These are phyloP conservation scores for Amauroascus niger DNA, from an alignment of 2,329 filamentous ascomycete species.

Conservation along the genomic window DNA sequence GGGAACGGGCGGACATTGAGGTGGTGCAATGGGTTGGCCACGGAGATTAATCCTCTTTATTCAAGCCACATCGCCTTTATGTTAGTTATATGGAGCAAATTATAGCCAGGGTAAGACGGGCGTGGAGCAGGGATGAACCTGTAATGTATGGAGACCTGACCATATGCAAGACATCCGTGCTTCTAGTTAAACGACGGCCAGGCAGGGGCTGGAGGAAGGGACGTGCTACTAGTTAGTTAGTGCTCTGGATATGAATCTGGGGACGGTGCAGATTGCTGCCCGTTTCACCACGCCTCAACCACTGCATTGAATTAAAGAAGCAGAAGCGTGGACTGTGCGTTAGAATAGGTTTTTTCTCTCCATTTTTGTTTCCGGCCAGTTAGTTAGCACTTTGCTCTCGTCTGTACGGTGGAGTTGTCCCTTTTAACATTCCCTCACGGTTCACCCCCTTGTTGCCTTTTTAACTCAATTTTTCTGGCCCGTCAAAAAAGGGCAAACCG, in stretches of 20 bases:
- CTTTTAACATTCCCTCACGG: too few relatives aligned
- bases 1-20: not conserved
- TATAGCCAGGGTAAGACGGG: not conserved
- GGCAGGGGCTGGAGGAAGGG: not conserved
- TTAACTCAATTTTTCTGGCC: too few relatives aligned
- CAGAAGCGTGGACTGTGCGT: not conserved
- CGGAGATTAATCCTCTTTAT: constrained; percentile 8
- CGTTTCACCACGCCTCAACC: too few relatives aligned
- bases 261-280: too few relatives aligned
- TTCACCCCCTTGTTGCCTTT: too few relatives aligned
- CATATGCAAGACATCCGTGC: constrained; percentile 9
- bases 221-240: not conserved
- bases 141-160: constrained; percentile 1
- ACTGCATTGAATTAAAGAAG: not conserved
- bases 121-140: constrained; percentile 1
- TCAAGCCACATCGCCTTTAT: constrained; percentile 4
- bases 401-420: too few relatives aligned
- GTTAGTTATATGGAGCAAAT: not conserved
- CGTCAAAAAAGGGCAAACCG: too few relatives aligned
- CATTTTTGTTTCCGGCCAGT: not conserved
- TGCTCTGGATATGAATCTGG: too few relatives aligned
- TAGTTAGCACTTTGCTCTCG: not conserved
- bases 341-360: not conserved
- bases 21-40: constrained; percentile 6
- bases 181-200: not conserved